phyloP scores from a whole-genome alignment of 2,329 filamentous ascomycete species.

The Xylariales sp. region DNA sequence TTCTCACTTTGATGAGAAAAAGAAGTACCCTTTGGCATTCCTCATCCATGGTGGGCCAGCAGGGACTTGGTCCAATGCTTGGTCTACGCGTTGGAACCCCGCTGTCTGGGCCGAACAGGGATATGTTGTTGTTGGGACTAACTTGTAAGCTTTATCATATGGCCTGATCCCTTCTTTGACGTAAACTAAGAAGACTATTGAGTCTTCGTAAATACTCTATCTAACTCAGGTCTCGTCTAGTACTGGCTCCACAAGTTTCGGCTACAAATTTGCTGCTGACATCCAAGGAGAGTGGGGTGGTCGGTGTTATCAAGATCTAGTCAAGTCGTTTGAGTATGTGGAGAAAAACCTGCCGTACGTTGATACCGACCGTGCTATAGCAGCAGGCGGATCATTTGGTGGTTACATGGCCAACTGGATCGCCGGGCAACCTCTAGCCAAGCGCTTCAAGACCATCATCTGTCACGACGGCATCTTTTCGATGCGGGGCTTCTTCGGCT shows the following conservation, averaged over 20 bases:
- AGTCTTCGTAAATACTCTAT: too few species aligned
- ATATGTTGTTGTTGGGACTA: constrained; percentile 50
- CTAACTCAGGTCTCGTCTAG: too few species aligned
- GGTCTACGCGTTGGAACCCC: constrained; percentile 50
- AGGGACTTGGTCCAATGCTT: constrained; percentile 45
- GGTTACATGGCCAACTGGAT: constrained; percentile 56
- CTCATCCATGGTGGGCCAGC: constrained; percentile 51
- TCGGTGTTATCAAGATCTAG: constrained; percentile 49
- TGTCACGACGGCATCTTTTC: constrained; percentile 45
- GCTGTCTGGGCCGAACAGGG: constrained; percentile 53
- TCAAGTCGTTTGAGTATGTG: constrained; percentile 48
- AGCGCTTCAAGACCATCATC: constrained; percentile 52
- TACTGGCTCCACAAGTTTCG: constrained; percentile 50
- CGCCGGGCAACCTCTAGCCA: constrained; percentile 47
- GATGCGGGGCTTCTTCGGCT: constrained; percentile 27
- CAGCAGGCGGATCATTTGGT: constrained; percentile 48
- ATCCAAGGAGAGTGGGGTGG: constrained; percentile 47
- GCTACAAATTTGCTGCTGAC: constrained; percentile 47
- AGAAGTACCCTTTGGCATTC: constrained; percentile 50
- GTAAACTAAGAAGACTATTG: too few species aligned
- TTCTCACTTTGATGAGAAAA: constrained; percentile 24
- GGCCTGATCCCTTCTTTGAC: too few species aligned
- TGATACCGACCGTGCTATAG: constrained; percentile 45
- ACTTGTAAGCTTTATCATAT: too few species aligned
- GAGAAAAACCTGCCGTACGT: constrained; percentile 45